A percentile compares a stretch with the other conserved stretches of the same genome.
These are phyloP conservation scores for Mycena venus DNA, from an alignment of 768 basidiomycete species.

Conservation along the genomic window DNA sequence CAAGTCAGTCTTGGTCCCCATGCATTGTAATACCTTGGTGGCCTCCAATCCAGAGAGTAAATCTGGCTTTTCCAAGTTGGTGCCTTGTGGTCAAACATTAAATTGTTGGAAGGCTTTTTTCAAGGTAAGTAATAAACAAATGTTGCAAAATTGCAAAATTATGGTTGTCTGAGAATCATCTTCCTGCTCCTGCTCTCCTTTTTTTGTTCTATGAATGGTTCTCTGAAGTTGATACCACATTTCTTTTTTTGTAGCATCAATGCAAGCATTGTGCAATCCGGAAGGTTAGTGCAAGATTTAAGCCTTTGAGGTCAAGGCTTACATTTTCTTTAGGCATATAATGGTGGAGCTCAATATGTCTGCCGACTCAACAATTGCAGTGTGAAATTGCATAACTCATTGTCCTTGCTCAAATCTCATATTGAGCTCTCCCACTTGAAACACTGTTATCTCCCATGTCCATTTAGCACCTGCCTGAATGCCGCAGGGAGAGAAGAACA, in stretches of 20 bases:
- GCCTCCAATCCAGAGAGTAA: background rate
- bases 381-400: conserved; percentile 8
- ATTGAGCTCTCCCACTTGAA: conserved; percentile 16
- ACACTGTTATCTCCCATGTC: conserved; percentile 13
- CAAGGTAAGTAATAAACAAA: conserved; percentile 25
- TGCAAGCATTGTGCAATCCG: background rate
- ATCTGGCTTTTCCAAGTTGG: background rate
- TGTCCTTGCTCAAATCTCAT: background rate
- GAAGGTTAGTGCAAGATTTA: background rate
- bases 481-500: background rate
- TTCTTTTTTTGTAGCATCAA: conserved; percentile 15
- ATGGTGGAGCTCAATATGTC: background rate
- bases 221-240: background rate
- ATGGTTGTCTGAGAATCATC: background rate
- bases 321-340: background rate
- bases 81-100: conserved; percentile 1
- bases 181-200: background rate
- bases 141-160: no score
- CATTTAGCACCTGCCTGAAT: background rate
- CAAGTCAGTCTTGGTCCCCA: background rate
- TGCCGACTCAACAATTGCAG: conserved; percentile 15
- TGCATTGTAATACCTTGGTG: conserved; percentile 17
- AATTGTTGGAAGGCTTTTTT: conserved; percentile 18
- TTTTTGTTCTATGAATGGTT: background rate
- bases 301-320: background rate